phyloP scores from a whole-genome alignment of 1,284 basidiomycete species.

The Hemileia vastatrix region DNA sequence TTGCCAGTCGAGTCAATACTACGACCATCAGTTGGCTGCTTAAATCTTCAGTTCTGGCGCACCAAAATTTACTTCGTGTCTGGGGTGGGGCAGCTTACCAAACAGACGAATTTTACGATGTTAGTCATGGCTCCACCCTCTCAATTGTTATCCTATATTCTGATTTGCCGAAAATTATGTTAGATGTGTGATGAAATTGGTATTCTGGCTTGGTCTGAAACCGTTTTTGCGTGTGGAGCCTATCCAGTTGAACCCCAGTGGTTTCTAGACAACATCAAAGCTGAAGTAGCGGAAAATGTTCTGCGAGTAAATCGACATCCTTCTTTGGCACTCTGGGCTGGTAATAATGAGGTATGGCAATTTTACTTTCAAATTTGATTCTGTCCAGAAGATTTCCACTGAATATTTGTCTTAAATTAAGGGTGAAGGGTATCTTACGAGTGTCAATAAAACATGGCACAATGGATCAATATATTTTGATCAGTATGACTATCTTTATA shows the following conservation, averaged over 20 bases:
- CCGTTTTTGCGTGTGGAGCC: slow-evolving; percentile 31
- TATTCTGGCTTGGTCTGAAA: slow-evolving; percentile 58
- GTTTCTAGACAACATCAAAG: slow-evolving; percentile 51
- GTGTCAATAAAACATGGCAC: slow-evolving; percentile 6
- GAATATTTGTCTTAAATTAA: background rate
- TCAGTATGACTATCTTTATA: slow-evolving; percentile 52
- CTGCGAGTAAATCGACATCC: slow-evolving; percentile 53
- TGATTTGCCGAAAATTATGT: slow-evolving; percentile 48
- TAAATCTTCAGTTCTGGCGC: slow-evolving; percentile 23
- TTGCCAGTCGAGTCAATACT: slow-evolving; percentile 12
- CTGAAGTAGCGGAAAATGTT: slow-evolving; percentile 56
- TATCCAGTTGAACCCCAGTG: slow-evolving; percentile 41
- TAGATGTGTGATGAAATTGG: slow-evolving; percentile 56
- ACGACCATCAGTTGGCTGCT: slow-evolving; percentile 28
- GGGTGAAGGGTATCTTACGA: slow-evolving; percentile 17
- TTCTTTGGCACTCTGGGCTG: slow-evolving; percentile 56
- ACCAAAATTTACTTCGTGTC: slow-evolving; percentile 32
- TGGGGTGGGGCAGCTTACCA: slow-evolving; percentile 37
- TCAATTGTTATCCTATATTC: background rate
- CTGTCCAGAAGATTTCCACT: background rate
- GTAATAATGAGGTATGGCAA: slow-evolving; percentile 51
- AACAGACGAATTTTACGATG: slow-evolving; percentile 27
- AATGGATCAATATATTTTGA: slow-evolving; percentile 20
- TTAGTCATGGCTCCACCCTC: background rate
- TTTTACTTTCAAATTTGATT: background rate